Evolutionary conservation across 2,329 filamentous ascomycete species (phyloP).

Genomic region (Aspergillus unguis): DNA sequence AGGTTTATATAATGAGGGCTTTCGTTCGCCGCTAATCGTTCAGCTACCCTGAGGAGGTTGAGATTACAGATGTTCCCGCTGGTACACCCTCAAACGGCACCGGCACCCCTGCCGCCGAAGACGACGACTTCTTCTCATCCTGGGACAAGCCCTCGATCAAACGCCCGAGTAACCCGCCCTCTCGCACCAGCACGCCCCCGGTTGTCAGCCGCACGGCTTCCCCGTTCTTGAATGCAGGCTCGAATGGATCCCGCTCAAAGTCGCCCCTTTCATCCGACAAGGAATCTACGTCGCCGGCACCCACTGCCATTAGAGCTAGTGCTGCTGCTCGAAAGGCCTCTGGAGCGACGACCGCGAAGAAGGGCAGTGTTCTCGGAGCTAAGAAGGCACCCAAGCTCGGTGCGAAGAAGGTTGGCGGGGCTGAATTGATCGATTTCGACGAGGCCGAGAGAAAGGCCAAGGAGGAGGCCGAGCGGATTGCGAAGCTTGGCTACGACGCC

Average conservation of each 20-base stretch:
- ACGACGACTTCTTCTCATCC: constrained; percentile 96
- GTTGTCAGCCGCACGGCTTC: constrained; percentile 76
- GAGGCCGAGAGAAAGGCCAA: constrained; percentile 96
- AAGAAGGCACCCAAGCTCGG: constrained; percentile 83
- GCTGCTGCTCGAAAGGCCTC: constrained; percentile 77
- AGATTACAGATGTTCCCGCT: constrained; percentile 69
- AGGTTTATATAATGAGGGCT: constrained; percentile 33
- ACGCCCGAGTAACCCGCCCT: constrained; percentile 88
- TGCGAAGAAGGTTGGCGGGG: constrained; percentile 78
- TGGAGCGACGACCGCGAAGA: constrained; percentile 64
- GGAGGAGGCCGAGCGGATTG: constrained; percentile 94
- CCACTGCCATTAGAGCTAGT: constrained; percentile 67
- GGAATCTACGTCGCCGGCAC: constrained; percentile 50
- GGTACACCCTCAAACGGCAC: constrained; percentile 61
- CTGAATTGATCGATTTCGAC: constrained; percentile 87
- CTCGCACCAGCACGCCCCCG: constrained; percentile 81
- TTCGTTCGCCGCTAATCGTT: constrained; percentile 11
- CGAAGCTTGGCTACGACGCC: constrained; percentile 91
- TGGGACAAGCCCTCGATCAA: constrained; percentile 99
- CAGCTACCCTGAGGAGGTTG: constrained; percentile 80
- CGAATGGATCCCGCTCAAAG: constrained; percentile 69
- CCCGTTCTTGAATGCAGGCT: constrained; percentile 76
- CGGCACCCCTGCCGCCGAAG: constrained; percentile 76
- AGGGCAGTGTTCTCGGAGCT: constrained; percentile 78
- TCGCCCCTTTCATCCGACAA: constrained; percentile 68